Evolutionary conservation across 768 basidiomycete species (phyloP).

Genomic region (Suillus hirtellus): DNA sequence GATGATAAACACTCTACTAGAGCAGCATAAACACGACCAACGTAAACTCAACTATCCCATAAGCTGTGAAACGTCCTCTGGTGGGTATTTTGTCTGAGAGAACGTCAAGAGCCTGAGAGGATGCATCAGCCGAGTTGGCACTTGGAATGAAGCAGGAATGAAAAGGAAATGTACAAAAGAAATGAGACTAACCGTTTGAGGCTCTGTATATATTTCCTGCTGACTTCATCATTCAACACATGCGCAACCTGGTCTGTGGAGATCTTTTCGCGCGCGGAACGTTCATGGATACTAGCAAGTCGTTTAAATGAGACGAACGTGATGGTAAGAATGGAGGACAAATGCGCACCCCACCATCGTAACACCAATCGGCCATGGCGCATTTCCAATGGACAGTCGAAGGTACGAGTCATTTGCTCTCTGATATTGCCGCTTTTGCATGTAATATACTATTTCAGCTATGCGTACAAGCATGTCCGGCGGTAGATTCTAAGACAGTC

Average conservation of each 20-base stretch:
- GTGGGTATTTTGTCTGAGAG: constrained; percentile 94
- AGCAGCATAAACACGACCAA: background rate
- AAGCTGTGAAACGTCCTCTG: constrained; percentile 85
- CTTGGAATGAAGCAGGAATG: background rate
- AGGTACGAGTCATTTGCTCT: constrained; percentile 96
- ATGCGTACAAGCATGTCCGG: constrained; percentile 82
- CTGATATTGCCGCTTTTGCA: constrained; percentile 96
- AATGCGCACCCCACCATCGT: constrained; percentile 93
- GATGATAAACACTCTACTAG: background rate
- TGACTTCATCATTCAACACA: constrained; percentile 98
- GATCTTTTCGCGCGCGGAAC: constrained; percentile 97
- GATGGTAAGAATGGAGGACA: background rate
- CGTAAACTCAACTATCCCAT: constrained; percentile 65
- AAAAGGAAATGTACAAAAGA: background rate
- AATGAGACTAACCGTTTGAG: constrained; percentile 74
- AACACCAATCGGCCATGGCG: constrained; percentile 99
- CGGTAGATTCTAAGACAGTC: constrained; percentile 61
- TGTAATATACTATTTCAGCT: constrained; percentile 92
- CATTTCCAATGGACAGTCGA: constrained; percentile 95
- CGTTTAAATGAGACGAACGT: background rate
- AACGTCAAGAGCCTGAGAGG: constrained; percentile 81
- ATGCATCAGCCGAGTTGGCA: constrained; percentile 12
- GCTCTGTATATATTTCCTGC: constrained; percentile 97
- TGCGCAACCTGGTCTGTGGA: constrained; percentile 97
- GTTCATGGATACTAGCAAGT: constrained; percentile 83